Base-by-base conservation (phyloP, 2,329 filamentous ascomycete species). In the Metarhizium sp. region DNA sequence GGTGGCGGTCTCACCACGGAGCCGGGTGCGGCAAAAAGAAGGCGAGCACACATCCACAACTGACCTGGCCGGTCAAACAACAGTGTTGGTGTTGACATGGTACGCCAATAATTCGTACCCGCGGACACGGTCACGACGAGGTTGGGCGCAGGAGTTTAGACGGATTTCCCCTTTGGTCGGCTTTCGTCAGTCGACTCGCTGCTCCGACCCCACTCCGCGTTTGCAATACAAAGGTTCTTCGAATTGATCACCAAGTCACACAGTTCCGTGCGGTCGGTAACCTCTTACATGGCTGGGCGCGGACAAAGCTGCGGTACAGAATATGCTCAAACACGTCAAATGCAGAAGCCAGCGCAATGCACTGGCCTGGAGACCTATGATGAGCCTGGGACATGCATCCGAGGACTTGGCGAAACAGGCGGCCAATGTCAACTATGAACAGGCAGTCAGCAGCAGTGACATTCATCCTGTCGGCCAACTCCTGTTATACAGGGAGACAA, bases 191-290 rank as follows among this genome's bases (percentile, higher is more conserved):
- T 29, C 51, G 45, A 32, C 6, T 5, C 51, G 38, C 45, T 18
- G 29, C 25, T 11, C 47, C 13, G 13, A 30, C 53, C 50, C 53
- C 53, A 54, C 47, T 20, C 48, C 11, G 53, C 45, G 8, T 20
- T 40, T 47, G 51, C 54, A 53, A 52, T 18, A 43, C 54, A 56
- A 55, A 58, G 48, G 57, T 50, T 51, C 51, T 48, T 20, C 54
- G 30, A 34, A 46, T 30, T 45, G 49, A 48, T 42, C 25, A 51
- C 36, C 34, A 45, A 36, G 54, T 53, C 48, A 54, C 42, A 53
- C 42, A 53, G 54, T 56, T 49, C 54, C 57, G 51, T n/a, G 42
- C 25, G 32, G 57, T 58, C 49, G 57, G 57, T 56, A 58, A 54
- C 57, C 57, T 54, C 43, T 58, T 36, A 58, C 4, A 54, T 34